phyloP scores from a whole-genome alignment of 208 protist species.

The Herpetomonas samuelpessoai region DNA sequence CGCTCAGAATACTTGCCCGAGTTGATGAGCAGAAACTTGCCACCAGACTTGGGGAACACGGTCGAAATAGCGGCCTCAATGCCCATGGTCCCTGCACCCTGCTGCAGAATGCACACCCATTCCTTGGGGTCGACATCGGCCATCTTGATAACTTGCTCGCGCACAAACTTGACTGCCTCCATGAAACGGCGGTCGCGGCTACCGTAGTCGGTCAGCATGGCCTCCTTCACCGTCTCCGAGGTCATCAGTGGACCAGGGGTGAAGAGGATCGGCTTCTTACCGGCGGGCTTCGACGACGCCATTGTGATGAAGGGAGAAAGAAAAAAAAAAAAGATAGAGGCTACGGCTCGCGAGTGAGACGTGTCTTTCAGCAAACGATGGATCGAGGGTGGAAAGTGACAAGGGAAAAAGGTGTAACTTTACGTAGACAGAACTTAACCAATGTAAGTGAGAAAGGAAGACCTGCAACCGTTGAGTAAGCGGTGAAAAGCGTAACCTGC shows the following conservation, averaged over 20 bases:
- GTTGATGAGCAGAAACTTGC: conserved; percentile 78
- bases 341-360: too few species aligned
- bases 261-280: conserved; percentile 70
- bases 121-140: conserved; percentile 41
- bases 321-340: too few species aligned
- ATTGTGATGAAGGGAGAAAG: too few species aligned
- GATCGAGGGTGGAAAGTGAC: too few species aligned
- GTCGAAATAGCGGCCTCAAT: conserved; percentile 79
- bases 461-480: too few species aligned
- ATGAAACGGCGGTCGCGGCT: conserved; percentile 79
- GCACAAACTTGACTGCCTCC: conserved; percentile 61
- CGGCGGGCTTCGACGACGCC: too few species aligned
- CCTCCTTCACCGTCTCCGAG: conserved; percentile 67
- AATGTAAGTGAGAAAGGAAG: too few species aligned
- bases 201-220: conserved; percentile 82
- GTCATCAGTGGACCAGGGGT: conserved; percentile 83
- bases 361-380: too few species aligned
- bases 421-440: too few species aligned
- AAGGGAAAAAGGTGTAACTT: too few species aligned
- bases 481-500: too few species aligned
- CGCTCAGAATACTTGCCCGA: conserved; percentile 87
- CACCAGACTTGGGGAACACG: conserved; percentile 39
- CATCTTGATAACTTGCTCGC: conserved; percentile 51
- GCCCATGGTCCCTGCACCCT: conserved; percentile 80
- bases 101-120: conserved; percentile 73